Evolutionary conservation across 805 yeast species (phyloP), one percentile per base, ranked within the genome.

Genomic region (Lipomyces spencermartinsiae): DNA sequence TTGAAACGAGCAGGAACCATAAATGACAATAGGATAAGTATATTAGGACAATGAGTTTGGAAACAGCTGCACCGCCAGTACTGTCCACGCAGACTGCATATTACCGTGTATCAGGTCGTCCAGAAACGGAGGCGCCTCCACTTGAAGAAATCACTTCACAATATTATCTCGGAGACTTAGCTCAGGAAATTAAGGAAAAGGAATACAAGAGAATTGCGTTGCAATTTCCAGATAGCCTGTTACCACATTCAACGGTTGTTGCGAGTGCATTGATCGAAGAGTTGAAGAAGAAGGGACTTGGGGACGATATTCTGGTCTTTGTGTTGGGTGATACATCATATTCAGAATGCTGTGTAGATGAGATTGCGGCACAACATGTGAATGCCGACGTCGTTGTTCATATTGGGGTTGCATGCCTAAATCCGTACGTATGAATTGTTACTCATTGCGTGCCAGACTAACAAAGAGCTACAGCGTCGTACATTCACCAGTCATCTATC

Each of bases 321-420:
- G 86, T 94, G 19, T 80, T 95, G 49, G 99, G 98, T 0, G 99
- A 95, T 76, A 94, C 99, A 0, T 92, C 98, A 0, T 95, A 95
- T 75, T 91, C 97, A 35, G 83, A 97, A 0, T 95, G 99, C 78
- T 95, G 99, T 79, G 89, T 94, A 10, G 99, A 95, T 78, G 98
- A 93, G 75, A 96, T 94, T 34, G 98, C 99, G 0, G 97, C 97
- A 0, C 93, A 91, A 75, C 99, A 95, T 78, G 96, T 94, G 16
- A 76, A 81, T 6, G 93, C 95, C 6, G 97, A 94, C 71, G 79
- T 90, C 4, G 92, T 95, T 35, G 87, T 93, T 1, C 99, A 95
- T 78, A 92, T 93, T 78, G 99, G 99, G 1, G 97, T 92, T 76
- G 94, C 98, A 0, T 95, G 99, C 78, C 79, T 95, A 75, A 93